Evolutionary conservation across 345 rosid genomes (phyloP).

Genomic region (Linum tenue): DNA sequence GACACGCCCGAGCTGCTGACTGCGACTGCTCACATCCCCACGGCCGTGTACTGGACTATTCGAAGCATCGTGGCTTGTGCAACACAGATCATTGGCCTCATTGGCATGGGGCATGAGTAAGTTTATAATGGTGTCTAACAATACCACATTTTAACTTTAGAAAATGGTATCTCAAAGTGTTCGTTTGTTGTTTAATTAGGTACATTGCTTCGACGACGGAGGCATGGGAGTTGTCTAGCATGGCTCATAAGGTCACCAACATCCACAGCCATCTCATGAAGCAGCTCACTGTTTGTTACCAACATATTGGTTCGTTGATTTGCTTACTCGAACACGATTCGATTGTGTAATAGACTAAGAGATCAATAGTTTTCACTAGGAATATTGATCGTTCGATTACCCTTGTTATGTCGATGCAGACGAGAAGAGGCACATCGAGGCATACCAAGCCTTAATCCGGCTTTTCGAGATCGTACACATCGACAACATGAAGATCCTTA

Average conservation of each 20-base stretch:
- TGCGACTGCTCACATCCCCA: slow-evolving; percentile 39
- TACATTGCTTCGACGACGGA: slow-evolving; percentile 28
- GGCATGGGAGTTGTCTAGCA: slow-evolving; percentile 43
- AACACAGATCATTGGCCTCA: slow-evolving; percentile 30
- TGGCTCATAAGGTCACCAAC: slow-evolving; percentile 34
- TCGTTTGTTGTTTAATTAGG: slow-evolving; percentile 15
- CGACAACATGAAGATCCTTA: slow-evolving; percentile 36
- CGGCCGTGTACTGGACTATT: slow-evolving; percentile 45
- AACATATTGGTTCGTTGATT: slow-evolving; percentile 27
- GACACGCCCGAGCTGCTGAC: slow-evolving; percentile 26
- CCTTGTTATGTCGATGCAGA: slow-evolving; percentile 18
- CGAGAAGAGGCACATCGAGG: slow-evolving; percentile 32
- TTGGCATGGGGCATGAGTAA: slow-evolving; percentile 40
- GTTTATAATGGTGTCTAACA: not conserved
- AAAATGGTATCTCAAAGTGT: not conserved
- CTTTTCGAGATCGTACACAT: slow-evolving; percentile 26
- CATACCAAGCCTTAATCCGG: slow-evolving; percentile 28
- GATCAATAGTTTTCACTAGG: too few relatives aligned
- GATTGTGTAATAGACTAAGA: not conserved
- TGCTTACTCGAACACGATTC: not conserved
- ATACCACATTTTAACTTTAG: not conserved
- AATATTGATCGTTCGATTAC: not conserved
- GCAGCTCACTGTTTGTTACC: slow-evolving; percentile 30
- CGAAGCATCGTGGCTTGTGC: slow-evolving; percentile 42
- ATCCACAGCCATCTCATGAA: slow-evolving; percentile 34